A percentile compares a stretch with the other conserved stretches of the same genome.
Evolutionary conservation across 768 basidiomycete species (phyloP).

Genomic region (Guyanaporus albipodus): DNA sequence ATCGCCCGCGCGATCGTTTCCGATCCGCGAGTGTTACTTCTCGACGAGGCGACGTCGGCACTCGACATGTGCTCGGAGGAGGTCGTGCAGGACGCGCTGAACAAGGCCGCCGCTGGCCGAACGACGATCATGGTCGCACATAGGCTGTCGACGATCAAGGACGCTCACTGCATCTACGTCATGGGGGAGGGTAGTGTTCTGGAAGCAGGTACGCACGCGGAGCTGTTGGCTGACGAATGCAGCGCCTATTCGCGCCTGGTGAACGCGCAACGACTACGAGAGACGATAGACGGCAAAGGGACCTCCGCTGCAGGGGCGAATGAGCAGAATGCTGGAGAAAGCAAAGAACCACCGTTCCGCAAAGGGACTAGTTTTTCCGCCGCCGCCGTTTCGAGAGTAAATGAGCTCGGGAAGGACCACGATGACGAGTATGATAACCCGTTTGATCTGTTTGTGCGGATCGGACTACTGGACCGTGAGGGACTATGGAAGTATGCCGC

Average conservation of each 20-base stretch:
- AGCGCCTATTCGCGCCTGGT: conserved; percentile 77
- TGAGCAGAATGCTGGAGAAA: conserved; percentile 67
- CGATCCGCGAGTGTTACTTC: conserved; percentile 79
- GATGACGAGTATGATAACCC: conserved; percentile 44
- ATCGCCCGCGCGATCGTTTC: no score
- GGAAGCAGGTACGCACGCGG: conserved; percentile 74
- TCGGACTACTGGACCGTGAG: conserved; percentile 59
- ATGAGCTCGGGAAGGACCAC: conserved; percentile 26
- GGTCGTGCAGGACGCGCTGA: conserved; percentile 85
- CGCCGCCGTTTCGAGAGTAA: no score
- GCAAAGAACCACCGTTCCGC: no score
- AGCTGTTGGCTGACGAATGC: conserved; percentile 53
- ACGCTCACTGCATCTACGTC: conserved; percentile 79
- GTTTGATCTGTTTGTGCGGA: conserved; percentile 63
- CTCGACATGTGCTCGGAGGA: conserved; percentile 88
- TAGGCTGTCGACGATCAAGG: conserved; percentile 79
- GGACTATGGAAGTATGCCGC: conserved; percentile 56
- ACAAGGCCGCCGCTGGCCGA: conserved; percentile 76
- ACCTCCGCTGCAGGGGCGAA: conserved; percentile 45
- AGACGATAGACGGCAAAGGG: conserved; percentile 49
- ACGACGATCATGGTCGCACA: conserved; percentile 82
- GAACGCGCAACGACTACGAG: conserved; percentile 75
- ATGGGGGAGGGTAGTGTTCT: conserved; percentile 85
- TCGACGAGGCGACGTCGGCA: conserved; percentile 86
- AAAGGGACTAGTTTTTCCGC: no score